Evolutionary conservation across 257 asterid genomes (phyloP).

Genomic region (Forsythia viridissima): DNA sequence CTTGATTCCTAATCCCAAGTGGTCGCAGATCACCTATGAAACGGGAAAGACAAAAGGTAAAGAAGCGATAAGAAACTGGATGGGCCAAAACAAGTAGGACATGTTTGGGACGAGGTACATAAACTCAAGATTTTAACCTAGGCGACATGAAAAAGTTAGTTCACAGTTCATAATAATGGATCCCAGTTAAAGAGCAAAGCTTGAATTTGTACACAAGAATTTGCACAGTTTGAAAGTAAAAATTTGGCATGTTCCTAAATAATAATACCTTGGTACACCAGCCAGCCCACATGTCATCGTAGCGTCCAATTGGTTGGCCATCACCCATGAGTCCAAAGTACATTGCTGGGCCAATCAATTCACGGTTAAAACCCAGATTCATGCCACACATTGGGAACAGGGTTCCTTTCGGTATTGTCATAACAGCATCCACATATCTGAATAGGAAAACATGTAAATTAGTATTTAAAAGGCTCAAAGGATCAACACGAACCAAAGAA

Average conservation of each 20-base stretch:
- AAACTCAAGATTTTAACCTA: not conserved
- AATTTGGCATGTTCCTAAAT: not conserved
- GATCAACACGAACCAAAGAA: not conserved
- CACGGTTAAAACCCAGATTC: slow-evolving; percentile 47
- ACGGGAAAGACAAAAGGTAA: not conserved
- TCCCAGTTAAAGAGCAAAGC: not conserved
- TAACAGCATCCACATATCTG: slow-evolving; percentile 49
- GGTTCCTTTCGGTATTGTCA: slow-evolving; percentile 47
- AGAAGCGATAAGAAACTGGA: not conserved
- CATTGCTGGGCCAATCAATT: slow-evolving; percentile 51
- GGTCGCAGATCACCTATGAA: slow-evolving; percentile 45
- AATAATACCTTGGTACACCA: slow-evolving; percentile 46
- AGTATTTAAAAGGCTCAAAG: not conserved
- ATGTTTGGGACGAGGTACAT: not conserved
- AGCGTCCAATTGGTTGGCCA: slow-evolving; percentile 53
- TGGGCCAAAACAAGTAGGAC: not conserved
- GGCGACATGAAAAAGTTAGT: no score
- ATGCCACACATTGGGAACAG: slow-evolving; percentile 55
- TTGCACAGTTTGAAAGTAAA: not conserved
- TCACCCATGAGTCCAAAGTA: slow-evolving; percentile 56
- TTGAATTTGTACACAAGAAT: not conserved
- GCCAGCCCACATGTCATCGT: slow-evolving; percentile 57
- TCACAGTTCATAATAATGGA: no score
- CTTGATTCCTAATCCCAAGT: slow-evolving; percentile 50
- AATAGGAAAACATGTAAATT: not conserved